Conservation (phyloP, 352 stramenopile species). For the Phytophthora brassicae region DNA sequence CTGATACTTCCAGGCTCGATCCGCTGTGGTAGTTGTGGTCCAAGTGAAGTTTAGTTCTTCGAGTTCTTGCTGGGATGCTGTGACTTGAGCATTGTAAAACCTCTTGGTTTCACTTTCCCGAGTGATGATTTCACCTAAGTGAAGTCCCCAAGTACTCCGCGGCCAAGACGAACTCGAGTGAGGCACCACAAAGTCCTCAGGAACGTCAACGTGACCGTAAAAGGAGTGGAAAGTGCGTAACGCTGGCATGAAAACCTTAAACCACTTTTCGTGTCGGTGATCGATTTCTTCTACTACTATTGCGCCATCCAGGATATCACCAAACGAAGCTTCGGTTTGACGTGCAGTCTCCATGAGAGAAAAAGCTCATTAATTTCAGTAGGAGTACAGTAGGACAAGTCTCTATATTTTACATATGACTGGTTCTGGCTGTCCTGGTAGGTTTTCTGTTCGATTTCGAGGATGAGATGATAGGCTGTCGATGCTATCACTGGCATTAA, state of each 20-base stretch:
- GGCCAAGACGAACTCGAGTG: conserved; percentile 19
- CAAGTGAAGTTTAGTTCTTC: conserved; percentile 24
- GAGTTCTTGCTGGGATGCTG: conserved; percentile 16
- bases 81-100: conserved; percentile 23
- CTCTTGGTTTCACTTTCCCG: conserved; percentile 16
- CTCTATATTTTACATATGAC: conserved; percentile 11
- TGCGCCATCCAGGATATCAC: conserved; percentile 20
- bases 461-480: neutral
- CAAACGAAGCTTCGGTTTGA: conserved; percentile 14
- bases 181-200: conserved; percentile 29
- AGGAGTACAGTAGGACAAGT: neutral
- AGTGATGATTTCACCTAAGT: conserved; percentile 28
- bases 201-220: conserved; percentile 19
- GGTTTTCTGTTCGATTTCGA: conserved; percentile 1
- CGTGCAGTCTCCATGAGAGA: conserved; percentile 18
- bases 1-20: conserved; percentile 27
- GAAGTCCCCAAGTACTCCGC: conserved; percentile 18
- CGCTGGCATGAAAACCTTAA: conserved; percentile 25
- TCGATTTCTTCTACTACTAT: conserved; percentile 2
- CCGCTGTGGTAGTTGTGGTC: conserved; percentile 19
- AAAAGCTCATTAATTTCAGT: conserved; percentile 5
- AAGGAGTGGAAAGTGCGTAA: conserved; percentile 27
- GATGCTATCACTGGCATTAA: no score
- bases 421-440: conserved; percentile 16
- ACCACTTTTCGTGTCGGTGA: conserved; percentile 22